Evolutionary conservation across 345 rosid species (phyloP).

Genomic region (Gossypium anomalum): DNA sequence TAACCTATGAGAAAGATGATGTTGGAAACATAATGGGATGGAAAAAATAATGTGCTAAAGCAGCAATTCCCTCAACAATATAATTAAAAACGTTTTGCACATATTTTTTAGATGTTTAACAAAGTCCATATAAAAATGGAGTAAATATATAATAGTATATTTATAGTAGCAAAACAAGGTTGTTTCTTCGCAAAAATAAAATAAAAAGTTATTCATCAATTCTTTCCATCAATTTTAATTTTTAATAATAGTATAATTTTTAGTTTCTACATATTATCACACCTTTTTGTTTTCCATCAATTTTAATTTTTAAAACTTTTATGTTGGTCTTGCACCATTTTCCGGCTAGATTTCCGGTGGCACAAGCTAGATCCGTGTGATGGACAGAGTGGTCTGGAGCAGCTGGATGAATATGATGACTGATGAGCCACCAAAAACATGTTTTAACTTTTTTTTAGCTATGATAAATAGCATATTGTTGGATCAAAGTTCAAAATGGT

Average conservation of each 20-base stretch:
- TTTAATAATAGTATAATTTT: too few species aligned
- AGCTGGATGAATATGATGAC: background rate
- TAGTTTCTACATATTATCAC: too few species aligned
- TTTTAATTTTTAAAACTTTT: background rate
- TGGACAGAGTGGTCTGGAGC: background rate
- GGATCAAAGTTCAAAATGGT: background rate
- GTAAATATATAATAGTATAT: background rate
- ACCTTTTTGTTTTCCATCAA: too few species aligned
- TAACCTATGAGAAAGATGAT: too few species aligned
- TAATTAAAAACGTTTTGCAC: too few species aligned
- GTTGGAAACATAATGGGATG: too few species aligned
- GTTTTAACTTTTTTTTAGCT: background rate
- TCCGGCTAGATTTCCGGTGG: background rate
- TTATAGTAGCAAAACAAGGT: background rate
- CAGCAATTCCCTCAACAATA: too few species aligned
- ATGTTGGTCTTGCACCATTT: background rate
- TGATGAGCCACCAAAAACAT: background rate
- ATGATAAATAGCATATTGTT: background rate
- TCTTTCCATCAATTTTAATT: too few species aligned
- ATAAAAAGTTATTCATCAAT: too few species aligned
- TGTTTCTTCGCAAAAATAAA: background rate
- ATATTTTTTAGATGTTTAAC: too few species aligned
- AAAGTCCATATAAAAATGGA: background rate
- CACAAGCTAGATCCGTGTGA: background rate
- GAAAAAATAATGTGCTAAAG: too few species aligned